phyloP scores from a whole-genome alignment of 148 eudicot genomes.

The Nepenthes gracilis region DNA sequence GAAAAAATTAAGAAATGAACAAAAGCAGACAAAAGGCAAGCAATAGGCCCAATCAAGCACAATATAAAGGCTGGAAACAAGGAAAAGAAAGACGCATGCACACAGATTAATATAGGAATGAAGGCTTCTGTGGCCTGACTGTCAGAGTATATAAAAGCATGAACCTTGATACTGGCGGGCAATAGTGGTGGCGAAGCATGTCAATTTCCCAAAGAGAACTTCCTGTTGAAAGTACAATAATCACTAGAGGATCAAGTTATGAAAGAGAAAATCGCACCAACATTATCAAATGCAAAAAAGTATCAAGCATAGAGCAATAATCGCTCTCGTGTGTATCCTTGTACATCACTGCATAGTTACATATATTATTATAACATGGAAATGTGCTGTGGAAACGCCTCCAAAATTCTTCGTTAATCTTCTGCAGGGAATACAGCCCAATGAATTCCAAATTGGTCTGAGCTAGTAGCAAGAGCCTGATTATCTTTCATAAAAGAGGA shows the following conservation, averaged over 20 bases:
- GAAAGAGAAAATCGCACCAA: neutral
- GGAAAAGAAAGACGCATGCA: neutral
- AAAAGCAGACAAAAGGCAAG: neutral
- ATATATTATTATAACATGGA: no score
- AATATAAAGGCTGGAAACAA: neutral
- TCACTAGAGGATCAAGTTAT: neutral
- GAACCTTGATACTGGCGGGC: slow-evolving; percentile 90
- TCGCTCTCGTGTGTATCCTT: no score
- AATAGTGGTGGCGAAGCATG: slow-evolving; percentile 79
- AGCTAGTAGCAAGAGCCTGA: no score
- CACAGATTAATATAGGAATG: neutral
- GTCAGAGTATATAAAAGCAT: neutral
- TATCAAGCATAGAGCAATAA: neutral
- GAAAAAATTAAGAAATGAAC: neutral
- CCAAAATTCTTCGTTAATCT: no score
- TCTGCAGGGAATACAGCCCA: no score
- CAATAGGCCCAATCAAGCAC: neutral
- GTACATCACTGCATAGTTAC: no score
- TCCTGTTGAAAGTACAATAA: slow-evolving; percentile 31
- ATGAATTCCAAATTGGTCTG: no score
- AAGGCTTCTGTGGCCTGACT: no score
- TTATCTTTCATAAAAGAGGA: no score
- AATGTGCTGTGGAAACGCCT: no score
- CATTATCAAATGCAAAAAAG: neutral
- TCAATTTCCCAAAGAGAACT: slow-evolving; percentile 98